Conservation (phyloP, 805 yeast genomes). For the Priceomyces castillae region DNA sequence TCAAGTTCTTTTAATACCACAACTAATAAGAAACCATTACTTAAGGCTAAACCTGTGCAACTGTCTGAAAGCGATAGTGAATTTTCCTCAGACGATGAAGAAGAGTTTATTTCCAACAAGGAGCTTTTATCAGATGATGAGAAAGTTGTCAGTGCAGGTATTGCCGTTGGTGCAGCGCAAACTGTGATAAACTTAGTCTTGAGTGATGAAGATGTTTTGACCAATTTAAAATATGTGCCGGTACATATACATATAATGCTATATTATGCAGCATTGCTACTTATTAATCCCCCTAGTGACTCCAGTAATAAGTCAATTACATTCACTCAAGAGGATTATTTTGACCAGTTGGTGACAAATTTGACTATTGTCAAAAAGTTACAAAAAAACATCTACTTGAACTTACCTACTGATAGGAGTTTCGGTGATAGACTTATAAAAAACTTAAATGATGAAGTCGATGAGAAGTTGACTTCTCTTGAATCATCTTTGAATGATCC, state of each 20-base stretch:
- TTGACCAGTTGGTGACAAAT: slow-evolving; percentile 31
- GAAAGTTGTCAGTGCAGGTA: slow-evolving; percentile 37
- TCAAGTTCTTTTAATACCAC: slow-evolving; percentile 9
- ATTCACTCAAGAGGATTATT: slow-evolving; percentile 22
- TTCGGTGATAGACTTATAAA: slow-evolving; percentile 46
- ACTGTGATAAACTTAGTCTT: slow-evolving; percentile 58
- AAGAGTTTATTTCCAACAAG: slow-evolving; percentile 32
- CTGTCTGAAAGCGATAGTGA: slow-evolving; percentile 7
- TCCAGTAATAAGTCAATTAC: slow-evolving; percentile 21
- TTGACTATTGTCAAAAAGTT: slow-evolving; percentile 44
- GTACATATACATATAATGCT: slow-evolving; percentile 72
- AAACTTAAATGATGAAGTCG: slow-evolving; percentile 31
- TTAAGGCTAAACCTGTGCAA: slow-evolving; percentile 9
- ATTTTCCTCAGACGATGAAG: slow-evolving; percentile 18
- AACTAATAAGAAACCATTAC: neutral
- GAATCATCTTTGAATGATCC: slow-evolving; percentile 20
- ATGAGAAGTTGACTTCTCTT: slow-evolving; percentile 23
- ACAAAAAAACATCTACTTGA: slow-evolving; percentile 39
- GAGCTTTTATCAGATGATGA: slow-evolving; percentile 33
- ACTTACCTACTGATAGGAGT: slow-evolving; percentile 50
- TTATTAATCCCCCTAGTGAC: slow-evolving; percentile 47
- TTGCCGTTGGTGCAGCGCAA: slow-evolving; percentile 62
- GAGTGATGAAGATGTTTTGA: slow-evolving; percentile 55
- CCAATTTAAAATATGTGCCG: slow-evolving; percentile 60
- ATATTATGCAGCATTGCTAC: slow-evolving; percentile 60